Conservation (phyloP, 768 basidiomycete species). For the Roridomyces roridus region DNA sequence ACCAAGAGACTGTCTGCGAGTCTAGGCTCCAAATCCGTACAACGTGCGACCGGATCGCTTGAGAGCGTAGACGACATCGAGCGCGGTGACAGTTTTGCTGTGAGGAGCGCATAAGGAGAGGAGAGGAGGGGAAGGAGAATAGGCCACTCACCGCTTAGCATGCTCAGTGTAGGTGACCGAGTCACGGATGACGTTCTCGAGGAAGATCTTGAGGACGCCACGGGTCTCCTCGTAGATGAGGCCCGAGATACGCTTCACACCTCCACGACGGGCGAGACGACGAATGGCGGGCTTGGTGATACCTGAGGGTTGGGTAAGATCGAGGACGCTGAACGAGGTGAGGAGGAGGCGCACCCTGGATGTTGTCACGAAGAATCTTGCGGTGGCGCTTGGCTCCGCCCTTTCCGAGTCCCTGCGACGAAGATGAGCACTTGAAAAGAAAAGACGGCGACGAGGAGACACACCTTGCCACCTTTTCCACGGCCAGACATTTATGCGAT, state of each 20-base stretch:
- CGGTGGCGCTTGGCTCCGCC: constrained; percentile 94
- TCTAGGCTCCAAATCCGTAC: constrained; percentile 90
- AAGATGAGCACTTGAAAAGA: constrained; percentile 1
- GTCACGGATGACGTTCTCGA: constrained; percentile 92
- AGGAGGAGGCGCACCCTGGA: constrained; percentile 53
- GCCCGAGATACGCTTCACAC: constrained; percentile 91
- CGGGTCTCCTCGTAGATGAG: constrained; percentile 59
- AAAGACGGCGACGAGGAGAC: constrained; percentile 1
- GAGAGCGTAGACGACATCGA: constrained; percentile 90
- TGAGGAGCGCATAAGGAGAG: not conserved
- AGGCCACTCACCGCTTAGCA: constrained; percentile 77
- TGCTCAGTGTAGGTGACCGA: constrained; percentile 99
- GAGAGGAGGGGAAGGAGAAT: too few species aligned
- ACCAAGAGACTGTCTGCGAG: not conserved
- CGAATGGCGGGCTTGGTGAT: constrained; percentile 92
- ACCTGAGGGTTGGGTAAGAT: constrained; percentile 45
- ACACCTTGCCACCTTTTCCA: constrained; percentile 91
- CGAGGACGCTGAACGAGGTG: constrained; percentile 38
- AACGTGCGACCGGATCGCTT: constrained; percentile 88
- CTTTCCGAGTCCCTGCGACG: constrained; percentile 83
- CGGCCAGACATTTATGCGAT: constrained; percentile 87
- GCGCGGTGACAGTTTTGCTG: constrained; percentile 86
- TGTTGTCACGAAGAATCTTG: constrained; percentile 88
- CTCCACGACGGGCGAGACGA: constrained; percentile 95
- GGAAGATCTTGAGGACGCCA: constrained; percentile 93